Percentiles rank a stretch among this genome's conserved stretches.
These are phyloP conservation scores for Dittrichia graveolens DNA, from an alignment of 129 eudicot genomes.

Conservation along the genomic window DNA sequence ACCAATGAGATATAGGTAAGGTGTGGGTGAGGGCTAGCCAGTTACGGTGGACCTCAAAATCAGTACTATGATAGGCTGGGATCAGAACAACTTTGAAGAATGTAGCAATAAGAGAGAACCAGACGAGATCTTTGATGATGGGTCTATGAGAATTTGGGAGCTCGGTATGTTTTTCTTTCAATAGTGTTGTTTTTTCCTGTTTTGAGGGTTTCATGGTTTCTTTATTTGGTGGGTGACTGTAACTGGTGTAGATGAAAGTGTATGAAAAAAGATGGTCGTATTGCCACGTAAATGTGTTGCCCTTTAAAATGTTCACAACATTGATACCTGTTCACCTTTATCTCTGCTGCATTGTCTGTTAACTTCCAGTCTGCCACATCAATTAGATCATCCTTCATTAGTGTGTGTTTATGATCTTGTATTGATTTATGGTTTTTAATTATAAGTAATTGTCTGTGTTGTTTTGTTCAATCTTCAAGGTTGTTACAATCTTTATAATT, in stretches of 20 bases:
- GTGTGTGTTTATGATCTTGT: not conserved
- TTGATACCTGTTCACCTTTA: slow-evolving; percentile 7
- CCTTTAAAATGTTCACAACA: not conserved
- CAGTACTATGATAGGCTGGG: slow-evolving; percentile 92
- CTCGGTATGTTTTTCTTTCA: slow-evolving; percentile 23
- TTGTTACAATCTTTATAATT: not conserved
- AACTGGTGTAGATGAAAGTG: slow-evolving; percentile 2
- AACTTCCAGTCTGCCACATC: not conserved
- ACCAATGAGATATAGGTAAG: slow-evolving; percentile 74
- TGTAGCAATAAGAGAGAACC: slow-evolving; percentile 56
- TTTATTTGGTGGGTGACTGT: slow-evolving; percentile 4
- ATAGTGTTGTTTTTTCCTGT: slow-evolving; percentile 18
- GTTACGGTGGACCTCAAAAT: slow-evolving; percentile 91
- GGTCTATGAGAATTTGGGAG: slow-evolving; percentile 23
- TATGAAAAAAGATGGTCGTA: not conserved
- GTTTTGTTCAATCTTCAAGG: slow-evolving; percentile 13
- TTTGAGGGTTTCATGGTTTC: slow-evolving; percentile 28
- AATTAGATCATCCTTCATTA: slow-evolving; percentile 15
- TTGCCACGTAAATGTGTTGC: not conserved
- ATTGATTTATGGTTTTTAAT: not conserved
- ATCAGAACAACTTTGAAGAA: slow-evolving; percentile 66
- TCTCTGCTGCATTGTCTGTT: slow-evolving; percentile 14
- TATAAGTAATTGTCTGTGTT: not conserved
- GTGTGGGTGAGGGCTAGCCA: slow-evolving; percentile 87
- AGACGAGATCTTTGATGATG: slow-evolving; percentile 41